Conservation (phyloP, 1,139 yeast genomes). For the Kurtzmaniella quercitrusa region DNA sequence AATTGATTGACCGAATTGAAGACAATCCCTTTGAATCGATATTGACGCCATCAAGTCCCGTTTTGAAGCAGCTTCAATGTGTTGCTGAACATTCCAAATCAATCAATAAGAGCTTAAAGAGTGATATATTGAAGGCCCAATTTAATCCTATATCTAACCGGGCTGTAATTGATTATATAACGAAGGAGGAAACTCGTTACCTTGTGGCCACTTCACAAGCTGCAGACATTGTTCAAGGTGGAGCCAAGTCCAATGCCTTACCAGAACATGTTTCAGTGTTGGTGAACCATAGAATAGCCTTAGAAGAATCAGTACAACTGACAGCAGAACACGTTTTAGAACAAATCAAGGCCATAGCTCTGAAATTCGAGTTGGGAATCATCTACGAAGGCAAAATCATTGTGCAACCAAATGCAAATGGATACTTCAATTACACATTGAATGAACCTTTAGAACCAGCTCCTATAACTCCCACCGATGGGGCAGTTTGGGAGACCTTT, state of each 20-base stretch:
- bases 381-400: constrained; percentile 29
- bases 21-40: constrained; percentile 28
- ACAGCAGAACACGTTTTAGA: constrained; percentile 35
- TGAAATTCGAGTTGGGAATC: constrained; percentile 44
- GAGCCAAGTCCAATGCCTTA: constrained; percentile 66
- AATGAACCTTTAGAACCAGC: constrained; percentile 48
- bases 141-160: constrained; percentile 37
- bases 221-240: constrained; percentile 64
- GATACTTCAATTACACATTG: constrained; percentile 42
- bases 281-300: constrained; percentile 57
- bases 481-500: constrained; percentile 48
- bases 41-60: constrained; percentile 39
- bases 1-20: constrained; percentile 36
- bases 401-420: constrained; percentile 28
- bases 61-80: constrained; percentile 38
- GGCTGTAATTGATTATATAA: constrained; percentile 33
- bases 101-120: constrained; percentile 26
- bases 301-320: constrained; percentile 42
- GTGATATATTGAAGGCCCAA: constrained; percentile 39
- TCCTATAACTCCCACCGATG: constrained; percentile 50
- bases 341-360: constrained; percentile 38
- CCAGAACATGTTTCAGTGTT: constrained; percentile 61
- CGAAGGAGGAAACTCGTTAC: constrained; percentile 26
- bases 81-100: constrained; percentile 35
- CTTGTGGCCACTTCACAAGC: constrained; percentile 64